Evolutionary conservation across 345 rosid genomes (phyloP), one percentile per base, ranked within the genome.

Genomic region (Citrus unshiu): DNA sequence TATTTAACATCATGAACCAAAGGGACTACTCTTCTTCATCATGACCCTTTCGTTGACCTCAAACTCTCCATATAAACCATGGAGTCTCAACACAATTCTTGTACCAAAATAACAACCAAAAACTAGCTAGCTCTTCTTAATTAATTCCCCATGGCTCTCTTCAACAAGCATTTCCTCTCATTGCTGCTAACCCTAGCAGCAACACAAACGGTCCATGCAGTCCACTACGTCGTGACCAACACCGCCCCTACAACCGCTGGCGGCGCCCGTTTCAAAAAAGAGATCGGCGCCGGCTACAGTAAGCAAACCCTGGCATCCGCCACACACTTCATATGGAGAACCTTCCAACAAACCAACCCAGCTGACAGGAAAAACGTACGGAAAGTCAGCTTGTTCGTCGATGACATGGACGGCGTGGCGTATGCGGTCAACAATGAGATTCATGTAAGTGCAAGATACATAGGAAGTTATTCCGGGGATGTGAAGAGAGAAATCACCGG

Each of bases 401-500:
- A 85, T 10, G 75, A 51, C 78, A 54, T 62, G 49, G 84, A 69
- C 9, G 86, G 84, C 0, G 83, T 75, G 9, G 90, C 86, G 0
- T 79, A 78, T 16, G 22, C 88, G 1, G 9, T 7, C 66, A 77
- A 77, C 67, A 58, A 82, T 32, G 84, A 84, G 67, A 89, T 87
- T n/a, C 79, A 69, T 22, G 86, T 87, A 43, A 86, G 79, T 25
- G 88, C 87, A 1, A 78, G 67, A 6, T 80, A 74, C 30, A 40
- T 80, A 6, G 19, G 49, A 10, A 30, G 27, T 16, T 67, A 60
- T 9, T 22, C 35, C 2, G 95, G 93, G 0, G 85, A 92, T 40
- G 65, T 87, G 1, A 90, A 39, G 68, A 73, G 56, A 25, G 95
- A 90, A 73, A 83, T 91, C 63, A 83, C 79, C 0, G 93, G 96